These are phyloP conservation scores for Wickerhamomyces chambardii DNA, from an alignment of 805 yeast genomes.

Conservation along the genomic window DNA sequence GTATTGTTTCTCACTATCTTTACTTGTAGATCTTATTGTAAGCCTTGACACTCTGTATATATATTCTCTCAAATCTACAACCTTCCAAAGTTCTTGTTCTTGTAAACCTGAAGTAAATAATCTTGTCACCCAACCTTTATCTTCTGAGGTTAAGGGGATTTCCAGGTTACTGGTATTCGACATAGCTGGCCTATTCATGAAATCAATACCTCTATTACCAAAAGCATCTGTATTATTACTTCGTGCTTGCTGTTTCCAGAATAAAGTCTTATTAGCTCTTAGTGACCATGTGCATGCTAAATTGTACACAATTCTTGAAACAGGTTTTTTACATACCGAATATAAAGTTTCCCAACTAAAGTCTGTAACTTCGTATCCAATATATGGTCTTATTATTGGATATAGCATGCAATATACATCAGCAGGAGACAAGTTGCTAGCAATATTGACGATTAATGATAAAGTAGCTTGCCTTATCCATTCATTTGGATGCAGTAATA, in stretches of 20 bases:
- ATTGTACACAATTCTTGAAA: conserved; percentile 57
- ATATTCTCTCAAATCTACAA: conserved; percentile 62
- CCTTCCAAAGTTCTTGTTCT: conserved; percentile 75
- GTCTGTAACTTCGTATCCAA: conserved; percentile 67
- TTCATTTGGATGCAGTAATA: conserved; percentile 78
- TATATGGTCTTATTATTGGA: conserved; percentile 69
- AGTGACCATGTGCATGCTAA: conserved; percentile 64
- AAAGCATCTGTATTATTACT: conserved; percentile 29
- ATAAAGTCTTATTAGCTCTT: conserved; percentile 56
- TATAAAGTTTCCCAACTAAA: conserved; percentile 59
- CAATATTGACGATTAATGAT: conserved; percentile 50
- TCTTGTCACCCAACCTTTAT: conserved; percentile 64
- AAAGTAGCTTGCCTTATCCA: conserved; percentile 72
- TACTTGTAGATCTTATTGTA: conserved; percentile 21
- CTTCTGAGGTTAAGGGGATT: conserved; percentile 53
- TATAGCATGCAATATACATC: conserved; percentile 78
- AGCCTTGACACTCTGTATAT: conserved; percentile 47
- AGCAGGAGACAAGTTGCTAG: conserved; percentile 57
- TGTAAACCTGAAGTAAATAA: conserved; percentile 65
- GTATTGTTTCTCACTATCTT: conserved; percentile 6
- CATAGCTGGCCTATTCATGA: conserved; percentile 20
- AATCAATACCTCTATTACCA: conserved; percentile 31
- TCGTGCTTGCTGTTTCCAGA: conserved; percentile 64
- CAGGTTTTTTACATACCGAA: conserved; percentile 58
- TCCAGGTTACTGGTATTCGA: no score